phyloP scores from a whole-genome alignment of 345 rosid species.

The Dipteronia sinensis region DNA sequence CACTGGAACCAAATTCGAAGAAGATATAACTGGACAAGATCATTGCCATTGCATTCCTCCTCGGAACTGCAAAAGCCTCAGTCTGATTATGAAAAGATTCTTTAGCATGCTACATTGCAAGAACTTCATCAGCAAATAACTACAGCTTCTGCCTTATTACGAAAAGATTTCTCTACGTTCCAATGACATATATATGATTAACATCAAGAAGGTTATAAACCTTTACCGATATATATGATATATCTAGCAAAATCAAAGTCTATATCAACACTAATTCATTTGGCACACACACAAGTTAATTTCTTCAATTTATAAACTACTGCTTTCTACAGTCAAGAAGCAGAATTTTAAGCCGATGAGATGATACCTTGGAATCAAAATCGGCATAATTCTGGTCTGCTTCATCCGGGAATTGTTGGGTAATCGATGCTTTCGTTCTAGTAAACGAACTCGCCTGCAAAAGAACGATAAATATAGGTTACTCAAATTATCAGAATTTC shows the following conservation, averaged over 20 bases:
- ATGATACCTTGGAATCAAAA: conserved; percentile 75
- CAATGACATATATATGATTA: not conserved
- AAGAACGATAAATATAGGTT: too few species aligned
- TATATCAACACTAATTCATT: not conserved
- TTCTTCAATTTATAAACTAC: not conserved
- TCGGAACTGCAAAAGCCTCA: conserved; percentile 80
- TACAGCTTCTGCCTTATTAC: not conserved
- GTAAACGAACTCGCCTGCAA: too few species aligned
- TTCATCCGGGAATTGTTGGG: conserved; percentile 82
- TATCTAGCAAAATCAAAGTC: conserved; percentile 32
- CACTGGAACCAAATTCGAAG: conserved; percentile 35
- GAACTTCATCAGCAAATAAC: not conserved
- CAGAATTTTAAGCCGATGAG: not conserved
- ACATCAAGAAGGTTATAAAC: not conserved
- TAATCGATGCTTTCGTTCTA: conserved; percentile 54
- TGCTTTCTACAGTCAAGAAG: not conserved
- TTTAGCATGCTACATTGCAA: not conserved
- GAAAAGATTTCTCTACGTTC: not conserved
- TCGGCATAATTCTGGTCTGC: conserved; percentile 74
- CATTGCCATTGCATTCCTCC: conserved; percentile 63
- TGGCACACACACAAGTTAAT: not conserved
- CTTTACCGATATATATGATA: not conserved
- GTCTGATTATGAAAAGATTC: conserved; percentile 52
- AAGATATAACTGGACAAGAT: conserved; percentile 58
- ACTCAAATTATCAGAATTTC: conserved; percentile 38